These are phyloP conservation scores for Zelonia costaricensis DNA, from an alignment of 208 protist genomes.

Conservation along the genomic window DNA sequence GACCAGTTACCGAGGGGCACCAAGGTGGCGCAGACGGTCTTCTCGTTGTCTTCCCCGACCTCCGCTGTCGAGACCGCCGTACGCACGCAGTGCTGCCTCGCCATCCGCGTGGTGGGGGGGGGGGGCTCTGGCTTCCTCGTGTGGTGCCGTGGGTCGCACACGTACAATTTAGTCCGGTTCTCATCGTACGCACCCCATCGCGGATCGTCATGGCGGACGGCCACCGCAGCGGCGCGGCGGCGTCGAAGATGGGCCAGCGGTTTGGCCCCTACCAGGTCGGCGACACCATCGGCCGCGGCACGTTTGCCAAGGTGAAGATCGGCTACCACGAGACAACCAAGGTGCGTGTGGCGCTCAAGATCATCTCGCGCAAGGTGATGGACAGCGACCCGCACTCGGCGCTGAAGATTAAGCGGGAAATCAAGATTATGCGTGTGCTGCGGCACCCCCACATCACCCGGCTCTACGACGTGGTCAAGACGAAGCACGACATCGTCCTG, in stretches of 20 bases:
- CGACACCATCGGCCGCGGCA: conserved; percentile 80
- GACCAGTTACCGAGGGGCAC: no score
- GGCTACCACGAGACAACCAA: conserved; percentile 95
- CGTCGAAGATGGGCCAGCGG: conserved; percentile 42
- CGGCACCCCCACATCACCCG: conserved; percentile 98
- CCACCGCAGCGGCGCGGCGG: conserved; percentile 7
- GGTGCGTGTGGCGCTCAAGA: conserved; percentile 75
- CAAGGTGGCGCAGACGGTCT: background rate
- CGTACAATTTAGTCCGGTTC: no score
- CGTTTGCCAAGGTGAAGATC: conserved; percentile 90
- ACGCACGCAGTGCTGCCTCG: no score
- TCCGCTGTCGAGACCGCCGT: no score
- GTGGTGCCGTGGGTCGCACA: no score
- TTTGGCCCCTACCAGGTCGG: conserved; percentile 86
- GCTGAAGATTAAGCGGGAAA: conserved; percentile 95
- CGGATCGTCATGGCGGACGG: conserved; percentile 15
- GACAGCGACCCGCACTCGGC: conserved; percentile 76
- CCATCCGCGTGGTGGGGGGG: no score
- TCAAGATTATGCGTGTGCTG: conserved; percentile 97
- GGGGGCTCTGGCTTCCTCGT: no score
- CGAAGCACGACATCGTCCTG: conserved; percentile 97
- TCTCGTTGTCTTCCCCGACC: background rate
- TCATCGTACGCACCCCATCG: no score
- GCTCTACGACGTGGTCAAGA: conserved; percentile 97
- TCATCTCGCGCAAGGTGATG: conserved; percentile 78